A percentile compares a stretch with the other conserved stretches of the same genome.
phyloP scores from a whole-genome alignment of 768 basidiomycete species.

The Mycena galopus region DNA sequence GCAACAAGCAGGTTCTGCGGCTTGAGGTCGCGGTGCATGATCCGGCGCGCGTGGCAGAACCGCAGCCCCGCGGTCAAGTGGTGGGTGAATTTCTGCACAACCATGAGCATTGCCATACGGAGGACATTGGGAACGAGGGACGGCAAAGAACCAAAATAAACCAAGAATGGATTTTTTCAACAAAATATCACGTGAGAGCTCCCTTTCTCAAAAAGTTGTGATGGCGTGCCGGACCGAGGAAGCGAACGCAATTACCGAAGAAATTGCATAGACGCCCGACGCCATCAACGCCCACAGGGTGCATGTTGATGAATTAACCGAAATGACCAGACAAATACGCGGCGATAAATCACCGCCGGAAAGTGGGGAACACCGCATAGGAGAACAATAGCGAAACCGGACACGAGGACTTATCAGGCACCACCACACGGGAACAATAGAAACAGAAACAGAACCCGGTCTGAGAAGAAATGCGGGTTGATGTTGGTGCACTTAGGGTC shows the following conservation, averaged over 20 bases:
- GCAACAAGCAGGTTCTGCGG: slow-evolving; percentile 94
- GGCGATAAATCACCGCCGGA: background rate
- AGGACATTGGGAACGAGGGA: background rate
- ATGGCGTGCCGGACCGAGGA: background rate
- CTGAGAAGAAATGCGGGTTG: background rate
- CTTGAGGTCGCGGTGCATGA: slow-evolving; percentile 97
- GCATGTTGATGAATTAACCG: slow-evolving; percentile 4
- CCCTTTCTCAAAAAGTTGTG: too few species aligned
- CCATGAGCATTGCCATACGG: background rate
- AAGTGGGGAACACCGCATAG: background rate
- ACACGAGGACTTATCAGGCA: background rate
- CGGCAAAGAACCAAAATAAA: background rate
- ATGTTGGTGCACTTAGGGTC: background rate
- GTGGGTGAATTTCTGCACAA: slow-evolving; percentile 90
- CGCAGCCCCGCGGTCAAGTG: slow-evolving; percentile 92
- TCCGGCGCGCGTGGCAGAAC: slow-evolving; percentile 95
- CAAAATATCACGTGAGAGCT: background rate
- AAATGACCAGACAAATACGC: background rate
- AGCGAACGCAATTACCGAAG: background rate
- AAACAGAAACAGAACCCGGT: background rate
- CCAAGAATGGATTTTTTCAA: background rate
- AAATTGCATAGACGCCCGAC: background rate
- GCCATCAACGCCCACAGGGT: slow-evolving; percentile 15
- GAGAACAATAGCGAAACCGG: background rate
- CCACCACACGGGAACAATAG: background rate